Conservation (phyloP, 306 rosid genomes). For the Psophocarpus tetragonolobus region DNA sequence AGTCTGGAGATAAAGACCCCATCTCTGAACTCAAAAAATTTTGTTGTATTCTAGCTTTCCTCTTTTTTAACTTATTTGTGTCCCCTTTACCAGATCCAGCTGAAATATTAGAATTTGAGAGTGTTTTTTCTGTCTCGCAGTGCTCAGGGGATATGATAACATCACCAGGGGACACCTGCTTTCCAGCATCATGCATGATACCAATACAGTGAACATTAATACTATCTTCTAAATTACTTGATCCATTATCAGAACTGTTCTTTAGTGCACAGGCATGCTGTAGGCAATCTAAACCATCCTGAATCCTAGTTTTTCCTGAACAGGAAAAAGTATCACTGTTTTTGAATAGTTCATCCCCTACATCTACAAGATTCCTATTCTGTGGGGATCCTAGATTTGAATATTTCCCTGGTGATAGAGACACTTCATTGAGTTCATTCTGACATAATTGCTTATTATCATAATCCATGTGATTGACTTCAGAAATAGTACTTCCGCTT, state of each 20-base stretch:
- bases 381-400: constrained; percentile 41
- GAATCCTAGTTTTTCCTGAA: constrained; percentile 42
- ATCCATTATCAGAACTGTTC: constrained; percentile 39
- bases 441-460: constrained; percentile 41
- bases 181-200: constrained; percentile 29
- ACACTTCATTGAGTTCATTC: constrained; percentile 45
- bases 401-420: constrained; percentile 36
- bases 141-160: constrained; percentile 42
- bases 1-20: constrained; percentile 37
- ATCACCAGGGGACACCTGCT: constrained; percentile 38
- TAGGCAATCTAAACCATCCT: constrained; percentile 40
- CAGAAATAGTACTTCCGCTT: constrained; percentile 38
- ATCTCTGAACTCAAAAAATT: constrained; percentile 43
- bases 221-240: constrained; percentile 39
- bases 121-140: constrained; percentile 33
- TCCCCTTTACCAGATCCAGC: constrained; percentile 44
- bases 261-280: constrained; percentile 36
- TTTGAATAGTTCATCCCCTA: constrained; percentile 37
- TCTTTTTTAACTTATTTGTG: constrained; percentile 40
- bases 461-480: constrained; percentile 40
- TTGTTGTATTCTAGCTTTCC: constrained; percentile 39
- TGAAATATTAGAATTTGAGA: constrained; percentile 37
- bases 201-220: constrained; percentile 34
- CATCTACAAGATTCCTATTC: constrained; percentile 33
- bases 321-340: constrained; percentile 38